A percentile compares a stretch with the other conserved stretches of the same genome.
phyloP scores from a whole-genome alignment of 208 protist genomes.

The Trypanosoma rangeli region DNA sequence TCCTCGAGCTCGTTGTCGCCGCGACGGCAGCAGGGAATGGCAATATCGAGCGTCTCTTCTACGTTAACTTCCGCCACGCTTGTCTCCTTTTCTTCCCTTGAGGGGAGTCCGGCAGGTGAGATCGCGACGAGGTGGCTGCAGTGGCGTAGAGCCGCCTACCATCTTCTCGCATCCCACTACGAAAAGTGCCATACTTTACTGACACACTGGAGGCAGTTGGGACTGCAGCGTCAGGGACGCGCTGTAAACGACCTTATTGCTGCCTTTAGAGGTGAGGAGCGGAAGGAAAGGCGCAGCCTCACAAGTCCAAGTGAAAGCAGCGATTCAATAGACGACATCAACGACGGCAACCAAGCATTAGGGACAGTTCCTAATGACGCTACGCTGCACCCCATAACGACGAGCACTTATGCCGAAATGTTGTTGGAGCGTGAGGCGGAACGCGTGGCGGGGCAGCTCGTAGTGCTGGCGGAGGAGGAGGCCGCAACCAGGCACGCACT shows the following conservation, averaged over 20 bases:
- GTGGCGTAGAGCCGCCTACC: conserved; percentile 20
- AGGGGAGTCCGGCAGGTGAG: conserved; percentile 13
- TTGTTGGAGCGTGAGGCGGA: neutral
- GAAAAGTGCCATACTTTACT: conserved; percentile 16
- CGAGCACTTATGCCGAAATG: neutral
- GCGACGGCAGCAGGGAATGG: neutral
- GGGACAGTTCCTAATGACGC: neutral
- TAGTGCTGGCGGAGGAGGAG: neutral
- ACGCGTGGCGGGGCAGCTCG: neutral
- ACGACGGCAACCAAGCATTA: neutral
- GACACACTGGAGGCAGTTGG: neutral
- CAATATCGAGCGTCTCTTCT: conserved; percentile 8
- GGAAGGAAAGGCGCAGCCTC: neutral
- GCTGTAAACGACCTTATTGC: neutral
- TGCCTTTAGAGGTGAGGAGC: too few species aligned
- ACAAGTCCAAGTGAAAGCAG: conserved; percentile 13
- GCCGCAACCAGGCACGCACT: neutral
- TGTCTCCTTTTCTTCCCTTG: conserved; percentile 24
- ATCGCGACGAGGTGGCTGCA: conserved; percentile 22
- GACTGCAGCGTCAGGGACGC: too few species aligned
- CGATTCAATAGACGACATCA: neutral
- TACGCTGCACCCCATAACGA: neutral
- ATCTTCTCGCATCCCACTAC: conserved; percentile 28
- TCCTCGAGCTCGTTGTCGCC: neutral
- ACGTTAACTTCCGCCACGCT: conserved; percentile 6